Conservation (phyloP, 2,329 filamentous ascomycete genomes). For the Calonectria naviculata region DNA sequence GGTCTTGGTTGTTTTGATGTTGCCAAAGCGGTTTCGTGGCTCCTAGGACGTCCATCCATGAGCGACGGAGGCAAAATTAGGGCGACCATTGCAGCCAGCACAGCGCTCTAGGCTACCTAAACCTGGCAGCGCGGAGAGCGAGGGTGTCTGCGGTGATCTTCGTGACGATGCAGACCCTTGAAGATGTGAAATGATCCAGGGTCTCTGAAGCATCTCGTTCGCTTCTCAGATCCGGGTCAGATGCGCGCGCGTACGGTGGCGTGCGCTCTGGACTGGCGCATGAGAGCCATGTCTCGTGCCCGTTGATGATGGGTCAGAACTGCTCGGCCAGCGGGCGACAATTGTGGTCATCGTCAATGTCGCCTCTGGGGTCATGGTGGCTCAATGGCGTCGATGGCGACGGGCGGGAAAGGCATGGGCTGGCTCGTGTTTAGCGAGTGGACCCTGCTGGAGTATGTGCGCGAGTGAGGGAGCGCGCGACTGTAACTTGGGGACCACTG, state of each 20-base stretch:
- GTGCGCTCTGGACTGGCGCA: conserved; percentile 40
- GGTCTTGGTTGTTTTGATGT: conserved; percentile 31
- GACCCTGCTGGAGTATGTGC: conserved; percentile 30
- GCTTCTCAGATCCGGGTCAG: conserved; percentile 25
- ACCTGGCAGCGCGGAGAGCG: neutral
- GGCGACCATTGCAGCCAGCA: conserved; percentile 10
- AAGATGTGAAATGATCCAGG: conserved; percentile 11
- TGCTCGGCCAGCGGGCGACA: conserved; percentile 40
- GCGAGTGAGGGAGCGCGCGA: conserved; percentile 34
- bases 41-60: conserved; percentile 12
- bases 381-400: conserved; percentile 43
- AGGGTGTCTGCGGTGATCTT: conserved; percentile 2
- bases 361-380: conserved; percentile 36
- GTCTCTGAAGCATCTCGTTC: conserved; percentile 33
- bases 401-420: conserved; percentile 43
- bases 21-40: conserved; percentile 26
- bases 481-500: conserved; percentile 20
- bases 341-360: conserved; percentile 38
- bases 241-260: conserved; percentile 33
- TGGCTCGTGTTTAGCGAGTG: conserved; percentile 42
- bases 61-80: conserved; percentile 16
- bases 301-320: conserved; percentile 33
- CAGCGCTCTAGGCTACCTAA: conserved; percentile 1
- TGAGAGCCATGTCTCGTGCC: conserved; percentile 42
- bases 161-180: conserved; percentile 19